These are phyloP conservation scores for Croton laevigatus DNA, from an alignment of 441 rosid species.

Conservation along the genomic window DNA sequence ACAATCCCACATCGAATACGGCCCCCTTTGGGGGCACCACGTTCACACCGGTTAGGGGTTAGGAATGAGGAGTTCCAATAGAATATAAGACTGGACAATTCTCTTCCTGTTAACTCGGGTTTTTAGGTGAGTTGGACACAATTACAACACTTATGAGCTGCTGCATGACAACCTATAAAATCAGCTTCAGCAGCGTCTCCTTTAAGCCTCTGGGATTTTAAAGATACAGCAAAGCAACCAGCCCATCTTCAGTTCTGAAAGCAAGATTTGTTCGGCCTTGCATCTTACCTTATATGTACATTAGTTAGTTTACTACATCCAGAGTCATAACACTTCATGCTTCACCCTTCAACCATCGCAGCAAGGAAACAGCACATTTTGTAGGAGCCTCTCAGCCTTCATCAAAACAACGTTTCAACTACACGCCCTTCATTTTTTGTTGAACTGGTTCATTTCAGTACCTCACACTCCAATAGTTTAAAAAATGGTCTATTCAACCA, in stretches of 20 bases:
- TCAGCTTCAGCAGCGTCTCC: background rate
- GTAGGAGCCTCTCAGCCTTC: background rate
- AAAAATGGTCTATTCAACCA: background rate
- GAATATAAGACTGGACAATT: too few species aligned
- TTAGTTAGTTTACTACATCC: background rate
- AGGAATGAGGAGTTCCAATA: too few species aligned
- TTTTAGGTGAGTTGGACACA: too few species aligned
- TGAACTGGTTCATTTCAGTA: background rate
- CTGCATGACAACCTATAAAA: background rate
- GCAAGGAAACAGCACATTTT: background rate
- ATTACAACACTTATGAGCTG: too few species aligned
- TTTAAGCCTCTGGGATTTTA: background rate
- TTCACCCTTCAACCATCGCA: background rate
- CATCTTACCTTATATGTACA: background rate
- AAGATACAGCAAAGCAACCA: background rate
- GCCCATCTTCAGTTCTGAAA: background rate
- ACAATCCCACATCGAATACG: too few species aligned
- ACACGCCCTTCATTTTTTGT: background rate
- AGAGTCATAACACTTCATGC: background rate
- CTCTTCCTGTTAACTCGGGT: too few species aligned
- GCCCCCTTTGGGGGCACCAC: too few species aligned
- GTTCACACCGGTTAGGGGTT: too few species aligned
- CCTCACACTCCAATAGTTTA: background rate
- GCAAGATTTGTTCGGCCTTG: background rate
- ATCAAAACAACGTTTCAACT: background rate